Evolutionary conservation across 805 yeast genomes (phyloP).

Genomic region (Yarrowia sp.): DNA sequence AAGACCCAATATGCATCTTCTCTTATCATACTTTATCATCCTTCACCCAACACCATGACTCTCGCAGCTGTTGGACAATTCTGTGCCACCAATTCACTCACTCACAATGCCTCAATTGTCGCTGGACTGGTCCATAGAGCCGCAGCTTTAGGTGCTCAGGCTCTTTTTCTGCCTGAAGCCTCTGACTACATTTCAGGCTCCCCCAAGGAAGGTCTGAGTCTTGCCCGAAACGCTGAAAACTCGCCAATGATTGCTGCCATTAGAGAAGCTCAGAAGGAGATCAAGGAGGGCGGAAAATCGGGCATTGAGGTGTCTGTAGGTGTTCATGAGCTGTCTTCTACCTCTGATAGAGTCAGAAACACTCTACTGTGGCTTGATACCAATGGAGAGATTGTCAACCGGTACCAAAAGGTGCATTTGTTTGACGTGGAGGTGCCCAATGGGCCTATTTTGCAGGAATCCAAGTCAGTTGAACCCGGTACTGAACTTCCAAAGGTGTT

Average conservation of each 20-base stretch:
- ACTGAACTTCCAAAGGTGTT: constrained; percentile 52
- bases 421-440: constrained; percentile 75
- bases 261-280: constrained; percentile 46
- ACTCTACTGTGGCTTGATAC: constrained; percentile 68
- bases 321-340: constrained; percentile 67
- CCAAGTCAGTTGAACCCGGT: constrained; percentile 82
- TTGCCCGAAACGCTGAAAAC: constrained; percentile 51
- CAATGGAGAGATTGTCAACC: constrained; percentile 60
- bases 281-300: constrained; percentile 42
- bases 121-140: constrained; percentile 64
- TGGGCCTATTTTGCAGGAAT: constrained; percentile 79
- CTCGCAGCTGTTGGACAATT: constrained; percentile 83
- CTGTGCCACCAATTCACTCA: constrained; percentile 65
- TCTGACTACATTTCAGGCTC: constrained; percentile 79
- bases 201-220: constrained; percentile 58
- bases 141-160: constrained; percentile 55
- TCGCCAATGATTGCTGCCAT: constrained; percentile 36
- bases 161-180: constrained; percentile 90
- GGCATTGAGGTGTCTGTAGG: constrained; percentile 75
- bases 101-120: constrained; percentile 59
- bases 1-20: constrained; percentile 1
- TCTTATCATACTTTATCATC: constrained; percentile 1
- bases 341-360: constrained; percentile 59
- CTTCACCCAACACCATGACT: constrained; percentile 43
- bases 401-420: constrained; percentile 83